Conservation (phyloP, 768 basidiomycete species). For the Rhizopogon rudus region DNA sequence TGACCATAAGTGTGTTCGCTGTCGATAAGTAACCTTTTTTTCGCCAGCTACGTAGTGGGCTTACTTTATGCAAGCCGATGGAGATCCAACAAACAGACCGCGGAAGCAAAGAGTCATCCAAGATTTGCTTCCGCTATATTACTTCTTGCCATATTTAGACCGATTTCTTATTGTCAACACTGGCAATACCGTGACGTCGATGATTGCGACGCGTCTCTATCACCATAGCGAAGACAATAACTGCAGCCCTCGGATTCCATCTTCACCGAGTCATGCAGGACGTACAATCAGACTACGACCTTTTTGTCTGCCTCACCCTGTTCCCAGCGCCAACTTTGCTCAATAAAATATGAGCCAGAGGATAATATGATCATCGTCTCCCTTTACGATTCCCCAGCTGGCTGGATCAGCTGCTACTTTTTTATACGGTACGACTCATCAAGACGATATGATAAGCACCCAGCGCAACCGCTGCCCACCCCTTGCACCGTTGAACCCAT, state of each 20-base stretch:
- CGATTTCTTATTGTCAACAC: background rate
- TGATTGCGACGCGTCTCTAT: background rate
- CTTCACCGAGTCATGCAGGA: background rate
- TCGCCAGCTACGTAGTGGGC: too few relatives aligned
- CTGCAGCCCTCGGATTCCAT: background rate
- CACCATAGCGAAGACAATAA: slow-evolving; percentile 5
- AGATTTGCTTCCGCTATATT: too few relatives aligned
- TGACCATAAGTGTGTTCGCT: background rate
- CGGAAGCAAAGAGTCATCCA: too few relatives aligned
- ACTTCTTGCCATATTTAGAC: background rate
- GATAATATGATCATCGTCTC: background rate
- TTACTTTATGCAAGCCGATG: too few relatives aligned
- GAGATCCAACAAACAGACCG: too few relatives aligned
- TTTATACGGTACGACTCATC: background rate
- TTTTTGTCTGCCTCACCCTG: slow-evolving; percentile 2
- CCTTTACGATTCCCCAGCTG: slow-evolving; percentile 1
- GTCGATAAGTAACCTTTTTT: too few relatives aligned
- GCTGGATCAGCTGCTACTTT: slow-evolving; percentile 1
- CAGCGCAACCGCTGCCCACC: background rate
- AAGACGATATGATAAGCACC: slow-evolving; percentile 2
- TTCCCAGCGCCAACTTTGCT: slow-evolving; percentile 1
- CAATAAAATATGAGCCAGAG: background rate
- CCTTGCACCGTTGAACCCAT: background rate
- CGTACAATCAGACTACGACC: background rate
- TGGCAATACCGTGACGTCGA: background rate